Conservation (phyloP, 176 grass and related monocot species). For the Eragrostis nindensis region DNA sequence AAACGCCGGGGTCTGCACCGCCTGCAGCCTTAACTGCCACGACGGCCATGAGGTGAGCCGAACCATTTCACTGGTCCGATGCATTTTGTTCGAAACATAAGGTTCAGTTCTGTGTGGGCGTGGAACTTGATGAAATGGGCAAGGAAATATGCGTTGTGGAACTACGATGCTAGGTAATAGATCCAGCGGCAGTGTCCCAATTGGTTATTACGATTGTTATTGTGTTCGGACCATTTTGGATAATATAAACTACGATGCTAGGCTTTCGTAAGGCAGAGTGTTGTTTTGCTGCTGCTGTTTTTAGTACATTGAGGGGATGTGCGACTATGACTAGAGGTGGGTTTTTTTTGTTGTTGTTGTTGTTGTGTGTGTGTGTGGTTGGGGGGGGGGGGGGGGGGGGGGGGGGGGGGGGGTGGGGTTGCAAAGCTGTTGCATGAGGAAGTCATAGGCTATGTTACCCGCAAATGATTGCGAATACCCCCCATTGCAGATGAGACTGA, state of each 20-base stretch:
- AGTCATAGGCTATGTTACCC: not conserved
- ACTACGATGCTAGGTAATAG: no score
- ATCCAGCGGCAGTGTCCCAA: not conserved
- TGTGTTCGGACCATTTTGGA: not conserved
- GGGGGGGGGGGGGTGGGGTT: no score
- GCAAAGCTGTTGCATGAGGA: not conserved
- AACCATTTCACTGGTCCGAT: not conserved
- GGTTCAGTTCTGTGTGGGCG: not conserved
- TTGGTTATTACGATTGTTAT: no score
- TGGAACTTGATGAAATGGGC: no score
- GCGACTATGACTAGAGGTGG: no score
- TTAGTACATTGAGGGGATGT: not conserved
- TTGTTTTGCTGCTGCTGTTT: not conserved
- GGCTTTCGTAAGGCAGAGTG: not conserved
- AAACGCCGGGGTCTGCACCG: conserved; percentile 85
- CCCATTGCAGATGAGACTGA: not conserved
- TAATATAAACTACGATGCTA: not conserved
- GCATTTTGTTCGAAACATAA: not conserved
- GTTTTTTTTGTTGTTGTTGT: no score
- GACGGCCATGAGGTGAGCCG: conserved; percentile 87
- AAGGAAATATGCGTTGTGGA: not conserved
- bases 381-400: no score
- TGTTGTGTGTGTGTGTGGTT: no score
- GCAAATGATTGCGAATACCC: not conserved
- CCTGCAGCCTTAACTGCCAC: conserved; percentile 92